Evolutionary conservation across 768 basidiomycete species (phyloP).

Genomic region (Psilocybe azurescens): DNA sequence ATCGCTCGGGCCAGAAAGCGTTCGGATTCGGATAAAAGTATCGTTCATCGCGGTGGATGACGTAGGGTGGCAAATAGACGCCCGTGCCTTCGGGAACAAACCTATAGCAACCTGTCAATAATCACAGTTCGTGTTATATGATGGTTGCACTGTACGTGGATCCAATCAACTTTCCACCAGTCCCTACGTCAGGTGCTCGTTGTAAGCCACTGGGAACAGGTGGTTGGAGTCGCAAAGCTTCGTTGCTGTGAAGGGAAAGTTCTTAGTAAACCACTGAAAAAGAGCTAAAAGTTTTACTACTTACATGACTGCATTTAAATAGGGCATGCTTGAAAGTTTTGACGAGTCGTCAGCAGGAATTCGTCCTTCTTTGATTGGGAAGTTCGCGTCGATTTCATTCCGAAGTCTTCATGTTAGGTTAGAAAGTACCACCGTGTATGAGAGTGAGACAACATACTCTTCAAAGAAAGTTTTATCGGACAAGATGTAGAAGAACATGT

Average conservation of each 20-base stretch:
- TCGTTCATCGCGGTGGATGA: slow-evolving; percentile 41
- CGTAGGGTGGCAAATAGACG: slow-evolving; percentile 36
- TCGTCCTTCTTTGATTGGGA: slow-evolving; percentile 15
- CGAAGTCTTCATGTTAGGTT: slow-evolving; percentile 20
- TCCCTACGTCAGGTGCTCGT: slow-evolving; percentile 35
- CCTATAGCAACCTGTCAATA: slow-evolving; percentile 21
- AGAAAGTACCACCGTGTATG: neutral
- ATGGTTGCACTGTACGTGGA: slow-evolving; percentile 21
- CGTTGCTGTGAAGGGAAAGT: slow-evolving; percentile 24
- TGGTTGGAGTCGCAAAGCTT: slow-evolving; percentile 41
- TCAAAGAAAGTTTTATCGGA: slow-evolving; percentile 24
- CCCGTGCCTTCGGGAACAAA: slow-evolving; percentile 47
- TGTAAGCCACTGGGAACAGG: slow-evolving; percentile 38
- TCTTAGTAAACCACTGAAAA: slow-evolving; percentile 22
- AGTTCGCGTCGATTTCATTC: slow-evolving; percentile 30
- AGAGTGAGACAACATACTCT: neutral
- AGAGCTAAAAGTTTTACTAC: slow-evolving; percentile 23
- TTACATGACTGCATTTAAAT: slow-evolving; percentile 39
- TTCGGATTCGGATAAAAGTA: slow-evolving; percentile 43
- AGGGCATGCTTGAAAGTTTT: slow-evolving; percentile 27
- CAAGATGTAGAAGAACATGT: slow-evolving; percentile 34
- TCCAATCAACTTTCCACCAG: slow-evolving; percentile 33
- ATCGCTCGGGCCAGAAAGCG: slow-evolving; percentile 42
- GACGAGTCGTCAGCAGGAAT: slow-evolving; percentile 16
- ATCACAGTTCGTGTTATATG: neutral